These are phyloP conservation scores for Lactarius indigo DNA, from an alignment of 768 basidiomycete genomes.

Conservation along the genomic window DNA sequence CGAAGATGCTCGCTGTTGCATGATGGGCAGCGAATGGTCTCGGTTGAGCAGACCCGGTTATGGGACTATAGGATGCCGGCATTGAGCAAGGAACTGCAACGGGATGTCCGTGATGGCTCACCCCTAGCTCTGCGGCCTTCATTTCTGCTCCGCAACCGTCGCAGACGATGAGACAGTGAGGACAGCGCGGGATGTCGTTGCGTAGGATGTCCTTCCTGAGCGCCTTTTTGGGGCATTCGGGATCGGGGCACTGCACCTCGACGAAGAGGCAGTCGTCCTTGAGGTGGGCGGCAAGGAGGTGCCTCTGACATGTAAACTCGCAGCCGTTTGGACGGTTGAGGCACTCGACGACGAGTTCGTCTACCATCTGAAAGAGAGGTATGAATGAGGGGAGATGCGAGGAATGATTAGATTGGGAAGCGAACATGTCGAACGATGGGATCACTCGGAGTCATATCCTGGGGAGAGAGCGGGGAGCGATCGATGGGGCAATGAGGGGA, in stretches of 20 bases:
- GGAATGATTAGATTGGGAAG: constrained; percentile 19
- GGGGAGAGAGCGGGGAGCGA: constrained; percentile 57
- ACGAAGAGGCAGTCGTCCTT: constrained; percentile 57
- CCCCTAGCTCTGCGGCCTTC: constrained; percentile 37
- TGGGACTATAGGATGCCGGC: constrained; percentile 30
- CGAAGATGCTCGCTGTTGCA: constrained; percentile 40
- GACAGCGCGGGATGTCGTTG: constrained; percentile 29
- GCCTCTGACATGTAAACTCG: constrained; percentile 58
- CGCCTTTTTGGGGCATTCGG: constrained; percentile 43
- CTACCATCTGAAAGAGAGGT: constrained; percentile 57
- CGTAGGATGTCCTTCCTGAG: constrained; percentile 41
- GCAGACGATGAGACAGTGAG: constrained; percentile 37
- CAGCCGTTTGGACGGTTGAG: constrained; percentile 59
- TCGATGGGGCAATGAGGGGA: constrained; percentile 82
- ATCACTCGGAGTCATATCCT: constrained; percentile 64
- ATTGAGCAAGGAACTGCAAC: neutral
- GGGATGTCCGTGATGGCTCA: constrained; percentile 20
- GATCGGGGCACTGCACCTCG: constrained; percentile 48
- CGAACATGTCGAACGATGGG: constrained; percentile 73
- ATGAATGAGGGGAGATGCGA: neutral
- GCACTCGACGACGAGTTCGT: constrained; percentile 77
- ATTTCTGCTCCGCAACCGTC: constrained; percentile 32
- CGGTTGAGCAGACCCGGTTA: constrained; percentile 37
- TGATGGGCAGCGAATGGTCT: constrained; percentile 37
- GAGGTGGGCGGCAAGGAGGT: constrained; percentile 60